phyloP scores from a whole-genome alignment of 129 eudicot species.

The Chrysanthemum lavandulifolium region DNA sequence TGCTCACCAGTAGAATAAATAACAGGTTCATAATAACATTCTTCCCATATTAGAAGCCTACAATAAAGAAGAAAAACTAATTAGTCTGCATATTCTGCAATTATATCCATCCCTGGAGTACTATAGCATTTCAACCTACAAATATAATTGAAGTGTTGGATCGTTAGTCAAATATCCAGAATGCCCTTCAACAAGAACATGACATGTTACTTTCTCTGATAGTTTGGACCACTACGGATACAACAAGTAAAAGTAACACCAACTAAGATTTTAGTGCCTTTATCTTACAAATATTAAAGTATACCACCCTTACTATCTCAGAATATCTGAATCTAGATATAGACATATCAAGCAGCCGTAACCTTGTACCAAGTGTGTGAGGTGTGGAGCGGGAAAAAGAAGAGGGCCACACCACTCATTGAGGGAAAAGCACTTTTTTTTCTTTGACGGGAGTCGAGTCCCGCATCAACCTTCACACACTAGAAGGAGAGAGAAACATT shows the following conservation, averaged over 20 bases:
- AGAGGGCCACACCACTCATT: too few species aligned
- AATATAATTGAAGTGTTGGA: not conserved
- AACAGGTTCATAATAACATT: conserved; percentile 66
- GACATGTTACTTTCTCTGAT: not conserved
- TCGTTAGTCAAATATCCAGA: conserved; percentile 5
- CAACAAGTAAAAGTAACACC: too few species aligned
- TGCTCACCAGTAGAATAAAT: conserved; percentile 34
- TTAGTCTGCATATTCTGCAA: conserved; percentile 11
- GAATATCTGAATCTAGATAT: conserved; percentile 3
- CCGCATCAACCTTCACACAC: too few species aligned
- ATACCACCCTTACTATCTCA: conserved; percentile 3
- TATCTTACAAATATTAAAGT: not conserved
- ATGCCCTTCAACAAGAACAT: not conserved
- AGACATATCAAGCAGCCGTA: not conserved
- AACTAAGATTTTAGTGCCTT: too few species aligned
- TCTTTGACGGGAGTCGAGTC: too few species aligned
- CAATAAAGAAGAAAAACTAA: conserved; percentile 3
- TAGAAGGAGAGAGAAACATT: too few species aligned
- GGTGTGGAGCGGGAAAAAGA: too few species aligned
- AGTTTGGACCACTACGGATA: not conserved
- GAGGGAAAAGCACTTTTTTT: too few species aligned
- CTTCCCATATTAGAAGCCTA: conserved; percentile 98
- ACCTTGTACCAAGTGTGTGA: conserved; percentile 8
- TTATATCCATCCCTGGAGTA: not conserved
- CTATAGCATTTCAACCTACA: not conserved